A percentile compares a stretch with the other conserved stretches of the same genome.
phyloP scores from a whole-genome alignment of 306 rosid species.

The Astragalus glycyphyllos region DNA sequence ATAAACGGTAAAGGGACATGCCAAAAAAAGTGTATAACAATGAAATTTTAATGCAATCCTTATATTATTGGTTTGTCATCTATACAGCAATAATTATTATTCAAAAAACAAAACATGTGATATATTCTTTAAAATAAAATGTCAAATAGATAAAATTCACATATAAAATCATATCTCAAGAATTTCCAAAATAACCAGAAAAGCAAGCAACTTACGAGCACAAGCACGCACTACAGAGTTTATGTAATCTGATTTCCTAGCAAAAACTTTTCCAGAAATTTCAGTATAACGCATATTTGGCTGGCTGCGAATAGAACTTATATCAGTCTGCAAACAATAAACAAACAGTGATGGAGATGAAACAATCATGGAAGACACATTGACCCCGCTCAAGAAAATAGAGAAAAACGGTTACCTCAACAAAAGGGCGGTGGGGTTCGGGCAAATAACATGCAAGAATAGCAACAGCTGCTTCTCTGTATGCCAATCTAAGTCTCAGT shows the following conservation, averaged over 20 bases:
- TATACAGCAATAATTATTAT: conserved; percentile 21
- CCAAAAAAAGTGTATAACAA: not conserved
- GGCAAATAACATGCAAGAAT: conserved; percentile 93
- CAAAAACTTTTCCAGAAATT: conserved; percentile 75
- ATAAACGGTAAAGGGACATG: conserved; percentile 24
- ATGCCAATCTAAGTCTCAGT: conserved; percentile 82
- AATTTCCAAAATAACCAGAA: conserved; percentile 40
- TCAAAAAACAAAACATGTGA: conserved; percentile 23
- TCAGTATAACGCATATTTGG: conserved; percentile 82
- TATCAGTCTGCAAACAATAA: conserved; percentile 81
- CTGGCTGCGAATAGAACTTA: conserved; percentile 77
- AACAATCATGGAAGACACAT: conserved; percentile 36
- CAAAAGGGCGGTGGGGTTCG: conserved; percentile 74
- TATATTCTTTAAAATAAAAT: conserved; percentile 26
- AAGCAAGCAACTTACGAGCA: conserved; percentile 81
- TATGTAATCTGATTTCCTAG: conserved; percentile 80
- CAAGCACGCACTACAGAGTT: conserved; percentile 90
- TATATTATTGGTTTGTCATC: conserved; percentile 1
- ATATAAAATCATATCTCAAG: conserved; percentile 7
- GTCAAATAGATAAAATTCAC: conserved; percentile 17
- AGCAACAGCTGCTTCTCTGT: conserved; percentile 98
- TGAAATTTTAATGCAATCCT: conserved; percentile 4
- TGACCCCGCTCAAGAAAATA: conserved; percentile 33
- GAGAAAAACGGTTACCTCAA: conserved; percentile 56
- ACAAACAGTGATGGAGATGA: conserved; percentile 12